phyloP scores from a whole-genome alignment of 2,329 filamentous ascomycete species.

The Ophiostoma sp. region DNA sequence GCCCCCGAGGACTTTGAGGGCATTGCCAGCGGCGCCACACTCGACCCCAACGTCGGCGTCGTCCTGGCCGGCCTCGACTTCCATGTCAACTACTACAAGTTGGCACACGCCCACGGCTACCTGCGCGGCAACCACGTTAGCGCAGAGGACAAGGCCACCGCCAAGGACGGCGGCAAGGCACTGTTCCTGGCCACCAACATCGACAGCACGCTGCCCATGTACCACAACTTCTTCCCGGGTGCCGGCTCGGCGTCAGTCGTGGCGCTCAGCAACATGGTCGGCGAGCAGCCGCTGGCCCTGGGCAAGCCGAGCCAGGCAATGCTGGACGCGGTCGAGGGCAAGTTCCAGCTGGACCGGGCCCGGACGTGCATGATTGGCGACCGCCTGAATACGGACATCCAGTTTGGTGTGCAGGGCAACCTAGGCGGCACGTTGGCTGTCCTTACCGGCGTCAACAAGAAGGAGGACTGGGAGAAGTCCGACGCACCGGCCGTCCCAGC shows the following conservation, averaged over 20 bases:
- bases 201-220: slow-evolving; percentile 81
- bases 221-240: slow-evolving; percentile 80
- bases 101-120: slow-evolving; percentile 80
- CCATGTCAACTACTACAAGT: slow-evolving; percentile 92
- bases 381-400: slow-evolving; percentile 88
- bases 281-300: slow-evolving; percentile 65
- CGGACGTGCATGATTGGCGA: slow-evolving; percentile 96
- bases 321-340: slow-evolving; percentile 98
- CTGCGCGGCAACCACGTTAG: slow-evolving; percentile 56
- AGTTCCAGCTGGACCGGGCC: slow-evolving; percentile 79
- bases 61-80: slow-evolving; percentile 90
- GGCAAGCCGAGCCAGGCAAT: slow-evolving; percentile 97
- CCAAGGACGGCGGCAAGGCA: slow-evolving; percentile 73
- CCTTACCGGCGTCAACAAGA: slow-evolving; percentile 80
- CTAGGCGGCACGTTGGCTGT: slow-evolving; percentile 89
- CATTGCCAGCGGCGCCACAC: slow-evolving; percentile 66
- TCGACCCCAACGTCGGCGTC: slow-evolving; percentile 84
- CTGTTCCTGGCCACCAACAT: slow-evolving; percentile 88
- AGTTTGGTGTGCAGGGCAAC: slow-evolving; percentile 85
- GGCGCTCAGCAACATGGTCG: slow-evolving; percentile 67
- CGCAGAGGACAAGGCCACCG: slow-evolving; percentile 58
- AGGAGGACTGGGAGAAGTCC: slow-evolving; percentile 71
- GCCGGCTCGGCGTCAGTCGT: slow-evolving; percentile 71
- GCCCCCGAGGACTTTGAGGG: slow-evolving; percentile 71
- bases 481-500: slow-evolving; percentile 65